phyloP scores from a whole-genome alignment of 2,329 filamentous ascomycete genomes.

The Nigrospora sphaerica region DNA sequence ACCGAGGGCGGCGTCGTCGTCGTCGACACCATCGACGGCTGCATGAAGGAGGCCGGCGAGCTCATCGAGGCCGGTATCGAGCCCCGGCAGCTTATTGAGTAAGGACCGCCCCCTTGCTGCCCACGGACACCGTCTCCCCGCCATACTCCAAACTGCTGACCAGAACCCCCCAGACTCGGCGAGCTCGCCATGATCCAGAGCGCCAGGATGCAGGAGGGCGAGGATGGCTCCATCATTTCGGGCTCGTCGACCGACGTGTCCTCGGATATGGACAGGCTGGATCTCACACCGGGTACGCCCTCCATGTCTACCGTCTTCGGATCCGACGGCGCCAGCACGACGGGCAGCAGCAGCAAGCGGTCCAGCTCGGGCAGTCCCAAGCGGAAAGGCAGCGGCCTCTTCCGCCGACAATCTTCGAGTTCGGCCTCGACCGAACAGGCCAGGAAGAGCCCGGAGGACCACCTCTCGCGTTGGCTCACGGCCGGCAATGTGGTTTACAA shows the following conservation, averaged over 20 bases:
- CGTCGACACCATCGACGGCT: slow-evolving; percentile 72
- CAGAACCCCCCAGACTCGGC: slow-evolving; percentile 48
- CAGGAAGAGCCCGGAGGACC: slow-evolving; percentile 35
- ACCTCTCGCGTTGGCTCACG: slow-evolving; percentile 48
- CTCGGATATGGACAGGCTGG: slow-evolving; percentile 26
- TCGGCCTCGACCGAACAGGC: slow-evolving; percentile 12
- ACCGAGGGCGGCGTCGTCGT: slow-evolving; percentile 59
- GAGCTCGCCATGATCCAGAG: slow-evolving; percentile 63
- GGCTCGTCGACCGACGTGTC: slow-evolving; percentile 9
- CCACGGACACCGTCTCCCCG: background rate
- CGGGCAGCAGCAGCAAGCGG: slow-evolving; percentile 13
- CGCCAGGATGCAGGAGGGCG: slow-evolving; percentile 31
- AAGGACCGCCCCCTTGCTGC: slow-evolving; percentile 18
- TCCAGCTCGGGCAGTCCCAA: slow-evolving; percentile 24
- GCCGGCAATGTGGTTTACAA: slow-evolving; percentile 63
- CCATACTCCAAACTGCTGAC: background rate
- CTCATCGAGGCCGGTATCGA: slow-evolving; percentile 70
- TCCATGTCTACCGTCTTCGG: slow-evolving; percentile 35
- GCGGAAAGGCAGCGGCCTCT: slow-evolving; percentile 12
- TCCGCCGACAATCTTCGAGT: slow-evolving; percentile 22
- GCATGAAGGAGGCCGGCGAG: slow-evolving; percentile 78
- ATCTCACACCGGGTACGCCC: slow-evolving; percentile 19
- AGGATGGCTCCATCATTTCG: slow-evolving; percentile 15
- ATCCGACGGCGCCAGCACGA: background rate
- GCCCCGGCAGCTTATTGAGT: slow-evolving; percentile 75